Percentiles rank a stretch among this genome's conserved stretches.
Conservation (phyloP, 345 rosid genomes). For the Salix arbutifolia region DNA sequence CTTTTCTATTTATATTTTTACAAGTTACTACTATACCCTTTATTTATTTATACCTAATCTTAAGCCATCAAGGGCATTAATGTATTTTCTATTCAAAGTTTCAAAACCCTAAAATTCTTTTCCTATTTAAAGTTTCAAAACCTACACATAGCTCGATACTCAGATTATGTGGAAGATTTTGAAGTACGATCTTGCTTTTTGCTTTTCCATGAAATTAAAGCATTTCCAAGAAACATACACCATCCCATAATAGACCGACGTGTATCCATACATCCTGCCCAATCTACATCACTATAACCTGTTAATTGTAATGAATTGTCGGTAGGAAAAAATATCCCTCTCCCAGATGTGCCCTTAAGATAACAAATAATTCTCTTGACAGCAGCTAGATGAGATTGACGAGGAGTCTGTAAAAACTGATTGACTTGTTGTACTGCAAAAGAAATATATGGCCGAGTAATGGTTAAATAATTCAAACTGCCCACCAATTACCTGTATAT, state of each 20-base stretch:
- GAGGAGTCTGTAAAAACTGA: no score
- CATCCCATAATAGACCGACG: not conserved
- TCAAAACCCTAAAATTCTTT: no score
- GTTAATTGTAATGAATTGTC: not conserved
- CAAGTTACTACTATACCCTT: no score
- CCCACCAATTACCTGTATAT: not conserved
- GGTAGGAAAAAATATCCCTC: not conserved
- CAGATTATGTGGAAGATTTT: not conserved
- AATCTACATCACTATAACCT: not conserved
- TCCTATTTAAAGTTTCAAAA: no score
- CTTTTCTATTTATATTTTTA: no score
- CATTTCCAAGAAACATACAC: slow-evolving; percentile 3
- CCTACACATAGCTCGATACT: not conserved
- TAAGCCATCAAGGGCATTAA: no score
- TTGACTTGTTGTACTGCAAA: no score
- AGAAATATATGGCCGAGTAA: no score
- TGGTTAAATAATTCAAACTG: not conserved
- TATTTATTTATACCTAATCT: no score
- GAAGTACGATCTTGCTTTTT: not conserved
- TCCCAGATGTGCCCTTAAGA: not conserved
- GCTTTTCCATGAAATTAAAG: not conserved
- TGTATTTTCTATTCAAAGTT: no score
- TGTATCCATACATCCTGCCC: not conserved
- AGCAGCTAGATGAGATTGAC: no score
- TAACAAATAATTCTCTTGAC: not conserved